Conservation (phyloP, 2,329 filamentous ascomycete genomes). For the Trichoderma harzianum region DNA sequence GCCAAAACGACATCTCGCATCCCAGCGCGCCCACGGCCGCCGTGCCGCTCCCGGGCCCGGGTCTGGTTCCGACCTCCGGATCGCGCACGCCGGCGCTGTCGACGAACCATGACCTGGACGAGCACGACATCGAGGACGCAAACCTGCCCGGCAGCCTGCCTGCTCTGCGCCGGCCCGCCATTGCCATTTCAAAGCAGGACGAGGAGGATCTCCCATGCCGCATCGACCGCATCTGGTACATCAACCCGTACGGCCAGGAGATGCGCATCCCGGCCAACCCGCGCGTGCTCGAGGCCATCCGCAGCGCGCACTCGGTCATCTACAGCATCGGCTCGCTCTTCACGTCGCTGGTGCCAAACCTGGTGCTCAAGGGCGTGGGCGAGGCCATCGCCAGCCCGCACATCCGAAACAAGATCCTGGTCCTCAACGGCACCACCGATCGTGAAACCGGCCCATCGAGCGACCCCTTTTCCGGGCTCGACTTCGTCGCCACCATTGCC, state of each 20-base stretch:
- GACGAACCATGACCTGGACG: conserved; percentile 46
- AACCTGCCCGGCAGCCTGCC: conserved; percentile 79
- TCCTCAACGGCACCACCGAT: conserved; percentile 80
- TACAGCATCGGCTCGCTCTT: conserved; percentile 95
- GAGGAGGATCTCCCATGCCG: conserved; percentile 73
- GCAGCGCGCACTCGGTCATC: conserved; percentile 64
- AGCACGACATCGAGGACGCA: conserved; percentile 73
- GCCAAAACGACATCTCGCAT: conserved; percentile 90
- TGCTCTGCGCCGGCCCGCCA: conserved; percentile 74
- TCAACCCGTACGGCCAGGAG: conserved; percentile 97
- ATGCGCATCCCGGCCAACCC: conserved; percentile 83
- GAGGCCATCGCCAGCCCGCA: conserved; percentile 46
- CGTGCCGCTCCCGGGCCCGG: conserved; percentile 29
- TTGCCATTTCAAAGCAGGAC: conserved; percentile 72
- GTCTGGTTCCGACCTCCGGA: conserved; percentile 16
- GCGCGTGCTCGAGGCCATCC: conserved; percentile 68
- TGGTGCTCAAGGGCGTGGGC: conserved; percentile 73
- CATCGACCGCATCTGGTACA: conserved; percentile 89
- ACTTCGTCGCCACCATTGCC: conserved; percentile 79
- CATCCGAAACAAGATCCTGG: conserved; percentile 69
- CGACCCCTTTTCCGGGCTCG: conserved; percentile 65
- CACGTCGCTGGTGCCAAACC: conserved; percentile 79
- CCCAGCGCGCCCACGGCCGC: conserved; percentile 62
- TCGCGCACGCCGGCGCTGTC: conserved; percentile 29
- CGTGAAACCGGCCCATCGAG: conserved; percentile 75